A percentile compares a stretch with the other conserved stretches of the same genome.
Conservation (phyloP, 495 filamentous ascomycete genomes). For the Neurospora sp. region DNA sequence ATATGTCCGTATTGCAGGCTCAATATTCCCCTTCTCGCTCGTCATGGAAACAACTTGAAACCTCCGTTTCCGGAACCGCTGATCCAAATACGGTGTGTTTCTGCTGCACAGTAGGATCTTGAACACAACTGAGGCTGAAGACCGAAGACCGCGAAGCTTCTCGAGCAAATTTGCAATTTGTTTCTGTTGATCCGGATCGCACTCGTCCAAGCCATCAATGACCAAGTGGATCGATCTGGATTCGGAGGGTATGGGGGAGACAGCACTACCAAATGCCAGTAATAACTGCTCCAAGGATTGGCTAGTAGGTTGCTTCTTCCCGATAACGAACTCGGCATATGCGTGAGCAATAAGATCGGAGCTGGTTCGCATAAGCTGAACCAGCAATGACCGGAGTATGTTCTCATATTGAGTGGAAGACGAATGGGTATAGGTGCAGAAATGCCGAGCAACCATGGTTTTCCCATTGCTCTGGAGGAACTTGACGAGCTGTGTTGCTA, state of each 20-base stretch:
- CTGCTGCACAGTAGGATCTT: slow-evolving; percentile 19
- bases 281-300: slow-evolving; percentile 14
- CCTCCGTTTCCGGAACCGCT: background rate
- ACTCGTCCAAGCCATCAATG: slow-evolving; percentile 23
- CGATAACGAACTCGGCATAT: slow-evolving; percentile 10
- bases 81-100: slow-evolving; percentile 1
- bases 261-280: slow-evolving; percentile 1
- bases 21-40: slow-evolving; percentile 17
- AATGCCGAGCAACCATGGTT: slow-evolving; percentile 14
- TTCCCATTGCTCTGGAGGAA: slow-evolving; percentile 7
- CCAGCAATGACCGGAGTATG: slow-evolving; percentile 22
- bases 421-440: slow-evolving; percentile 20
- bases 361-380: too few species aligned
- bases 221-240: slow-evolving; percentile 4
- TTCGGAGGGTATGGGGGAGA: background rate
- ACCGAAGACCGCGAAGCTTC: background rate
- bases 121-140: slow-evolving; percentile 2
- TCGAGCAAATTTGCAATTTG: slow-evolving; percentile 14
- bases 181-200: slow-evolving; percentile 15
- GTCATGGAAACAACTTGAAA: slow-evolving; percentile 11
- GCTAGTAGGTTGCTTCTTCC: slow-evolving; percentile 7
- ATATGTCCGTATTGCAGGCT: slow-evolving; percentile 1
- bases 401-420: slow-evolving; percentile 20
- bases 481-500: slow-evolving; percentile 11
- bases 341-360: slow-evolving; percentile 20